Evolutionary conservation across 2,329 filamentous ascomycete species (phyloP).

Genomic region (Fusarium clavum): DNA sequence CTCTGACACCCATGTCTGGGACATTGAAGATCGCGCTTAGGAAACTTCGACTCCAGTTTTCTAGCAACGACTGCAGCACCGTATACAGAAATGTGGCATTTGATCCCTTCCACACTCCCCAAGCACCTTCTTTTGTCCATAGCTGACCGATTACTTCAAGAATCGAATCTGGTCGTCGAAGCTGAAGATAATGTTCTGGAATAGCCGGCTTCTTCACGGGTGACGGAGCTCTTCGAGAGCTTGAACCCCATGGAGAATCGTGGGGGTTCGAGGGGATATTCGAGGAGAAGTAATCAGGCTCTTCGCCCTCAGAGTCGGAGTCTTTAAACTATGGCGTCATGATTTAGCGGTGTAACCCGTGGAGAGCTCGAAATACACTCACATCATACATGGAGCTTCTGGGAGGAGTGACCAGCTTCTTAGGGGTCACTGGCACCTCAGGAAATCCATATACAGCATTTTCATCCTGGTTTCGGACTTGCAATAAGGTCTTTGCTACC

Average conservation of each 20-base stretch:
- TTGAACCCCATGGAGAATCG: slow-evolving; percentile 52
- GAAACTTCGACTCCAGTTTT: slow-evolving; percentile 91
- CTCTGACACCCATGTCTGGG: slow-evolving; percentile 81
- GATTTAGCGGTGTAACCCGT: slow-evolving; percentile 40
- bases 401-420: slow-evolving; percentile 50
- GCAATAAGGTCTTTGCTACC: slow-evolving; percentile 92
- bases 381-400: slow-evolving; percentile 53
- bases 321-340: slow-evolving; percentile 58
- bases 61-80: slow-evolving; percentile 84
- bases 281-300: slow-evolving; percentile 87
- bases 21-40: slow-evolving; percentile 92
- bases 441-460: slow-evolving; percentile 49
- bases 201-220: slow-evolving; percentile 52
- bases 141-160: slow-evolving; percentile 88
- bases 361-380: slow-evolving; percentile 28
- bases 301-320: slow-evolving; percentile 78
- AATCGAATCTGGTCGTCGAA: slow-evolving; percentile 83
- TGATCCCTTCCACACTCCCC: slow-evolving; percentile 94
- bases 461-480: slow-evolving; percentile 73
- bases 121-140: slow-evolving; percentile 89
- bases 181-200: slow-evolving; percentile 70
- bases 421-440: slow-evolving; percentile 40
- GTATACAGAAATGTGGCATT: slow-evolving; percentile 95
- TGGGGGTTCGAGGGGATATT: slow-evolving; percentile 67
- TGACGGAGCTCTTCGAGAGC: slow-evolving; percentile 49